Conservation (phyloP, 495 filamentous ascomycete genomes). For the Bombardia bombarda region DNA sequence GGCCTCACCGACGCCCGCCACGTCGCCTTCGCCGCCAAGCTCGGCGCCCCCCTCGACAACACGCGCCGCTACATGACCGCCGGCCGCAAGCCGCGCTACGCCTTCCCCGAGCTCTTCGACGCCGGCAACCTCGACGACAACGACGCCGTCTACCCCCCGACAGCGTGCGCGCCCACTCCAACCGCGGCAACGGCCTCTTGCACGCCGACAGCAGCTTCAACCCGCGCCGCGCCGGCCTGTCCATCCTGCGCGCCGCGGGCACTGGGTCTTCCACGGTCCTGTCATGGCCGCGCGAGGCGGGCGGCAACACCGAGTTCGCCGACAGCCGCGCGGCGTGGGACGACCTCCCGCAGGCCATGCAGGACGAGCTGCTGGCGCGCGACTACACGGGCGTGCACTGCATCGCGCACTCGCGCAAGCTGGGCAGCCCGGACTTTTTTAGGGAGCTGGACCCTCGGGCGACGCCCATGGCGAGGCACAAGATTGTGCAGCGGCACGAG, state of each 20-base stretch:
- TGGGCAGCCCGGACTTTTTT: conserved; percentile 44
- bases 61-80: conserved; percentile 43
- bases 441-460: conserved; percentile 35
- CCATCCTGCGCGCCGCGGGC: conserved; percentile 45
- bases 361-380: conserved; percentile 28
- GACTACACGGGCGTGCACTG: conserved; percentile 50
- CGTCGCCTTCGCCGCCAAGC: conserved; percentile 42
- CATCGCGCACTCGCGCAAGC: conserved; percentile 45
- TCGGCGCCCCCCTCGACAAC: conserved; percentile 50
- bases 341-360: conserved; percentile 33
- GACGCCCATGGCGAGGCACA: conserved; percentile 41
- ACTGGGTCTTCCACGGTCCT: no score
- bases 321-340: conserved; percentile 49
- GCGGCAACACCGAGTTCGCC: conserved; percentile 52
- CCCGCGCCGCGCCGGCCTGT: conserved; percentile 48
- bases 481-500: conserved; percentile 46
- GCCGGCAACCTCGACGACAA: conserved; percentile 46
- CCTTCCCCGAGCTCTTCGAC: conserved; percentile 48
- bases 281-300: conserved; percentile 42
- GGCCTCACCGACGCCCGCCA: conserved; percentile 44
- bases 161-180: conserved; percentile 31
- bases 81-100: conserved; percentile 40
- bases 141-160: conserved; percentile 32
- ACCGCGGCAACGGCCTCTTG: conserved; percentile 49
- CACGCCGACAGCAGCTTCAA: conserved; percentile 55